phyloP scores from a whole-genome alignment of 352 stramenopile genomes.

The Blastocystis sp. region DNA sequence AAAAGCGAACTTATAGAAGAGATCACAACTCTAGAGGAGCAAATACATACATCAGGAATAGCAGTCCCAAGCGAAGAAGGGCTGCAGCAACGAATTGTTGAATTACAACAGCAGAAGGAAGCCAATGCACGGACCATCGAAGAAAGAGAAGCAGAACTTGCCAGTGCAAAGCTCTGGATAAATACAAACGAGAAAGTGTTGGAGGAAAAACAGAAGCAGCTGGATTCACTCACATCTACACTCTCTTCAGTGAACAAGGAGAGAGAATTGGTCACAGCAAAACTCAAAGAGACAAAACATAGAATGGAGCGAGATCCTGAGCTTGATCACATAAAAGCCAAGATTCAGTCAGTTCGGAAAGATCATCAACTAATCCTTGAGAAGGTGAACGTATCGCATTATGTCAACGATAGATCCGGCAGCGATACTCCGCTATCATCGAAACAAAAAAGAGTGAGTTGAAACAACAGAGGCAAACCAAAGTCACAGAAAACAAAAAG shows the following conservation, averaged over 20 bases:
- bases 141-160: not conserved
- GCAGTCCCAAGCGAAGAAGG: not conserved
- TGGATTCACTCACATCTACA: not conserved
- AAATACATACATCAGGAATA: not conserved
- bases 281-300: not conserved
- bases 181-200: not conserved
- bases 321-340: not conserved
- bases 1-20: not conserved
- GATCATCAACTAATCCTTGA: not conserved
- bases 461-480: not conserved
- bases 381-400: not conserved
- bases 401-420: not conserved
- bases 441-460: not conserved
- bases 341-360: not conserved
- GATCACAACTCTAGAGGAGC: not conserved
- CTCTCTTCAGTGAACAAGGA: not conserved
- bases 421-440: not conserved
- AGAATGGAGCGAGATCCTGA: not conserved
- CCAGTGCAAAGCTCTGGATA: not conserved
- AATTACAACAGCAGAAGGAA: not conserved
- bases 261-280: not conserved
- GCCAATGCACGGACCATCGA: not conserved
- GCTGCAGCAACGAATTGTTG: not conserved
- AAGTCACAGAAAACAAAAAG: not conserved
- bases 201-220: not conserved